Evolutionary conservation across 2,329 filamentous ascomycete species (phyloP), one percentile per base, ranked within the genome.

Genomic region (Cladosporium velox): DNA sequence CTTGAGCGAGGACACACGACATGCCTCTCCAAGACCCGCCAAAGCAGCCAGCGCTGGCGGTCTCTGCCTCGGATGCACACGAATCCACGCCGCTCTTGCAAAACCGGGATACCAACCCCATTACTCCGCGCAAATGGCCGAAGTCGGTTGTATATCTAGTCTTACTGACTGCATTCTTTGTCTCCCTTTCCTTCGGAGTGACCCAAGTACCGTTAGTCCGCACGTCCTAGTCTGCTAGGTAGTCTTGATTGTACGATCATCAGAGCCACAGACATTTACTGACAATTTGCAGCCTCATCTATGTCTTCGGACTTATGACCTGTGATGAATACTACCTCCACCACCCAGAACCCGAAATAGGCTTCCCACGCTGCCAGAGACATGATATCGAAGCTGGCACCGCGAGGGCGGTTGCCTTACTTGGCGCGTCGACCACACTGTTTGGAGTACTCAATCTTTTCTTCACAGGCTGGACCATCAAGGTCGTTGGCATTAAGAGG

Each of bases 231-330:
- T 70, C 47, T 28, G 32, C 38, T 7, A 34, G 28, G 12, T 65
- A 63, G 47, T 28, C 35, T 52, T 26, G 28, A n/a, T 38, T 38
- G 4, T 10, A 38, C 24, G 21, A 30, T 26, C 59, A 62, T 59
- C 41, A 0, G 6, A 21, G 10, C 12, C 15, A 5, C 10, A 2
- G 6, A 8, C 11, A 8, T 24, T 24, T 12, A 52, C 57, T 51
- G 30, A 70, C 67, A 8, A 10, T n/a, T 11, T 7, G 12, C 11
- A 64, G 61, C 51, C 74, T 85, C 6, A 76, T 90, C 55, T 90
- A 89, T 75, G 87, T 89, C 28, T 91, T 91, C 71, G 87, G 88
- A 66, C 74, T 90, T 1, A 91, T 91, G 88, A 87, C 87, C 59
- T 92, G 90, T 76, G 87, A 91, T 64, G 83, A 85, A 61, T 92